Evolutionary conservation across 176 grass and related monocot species (phyloP).

Genomic region (Luzula sylvatica): DNA sequence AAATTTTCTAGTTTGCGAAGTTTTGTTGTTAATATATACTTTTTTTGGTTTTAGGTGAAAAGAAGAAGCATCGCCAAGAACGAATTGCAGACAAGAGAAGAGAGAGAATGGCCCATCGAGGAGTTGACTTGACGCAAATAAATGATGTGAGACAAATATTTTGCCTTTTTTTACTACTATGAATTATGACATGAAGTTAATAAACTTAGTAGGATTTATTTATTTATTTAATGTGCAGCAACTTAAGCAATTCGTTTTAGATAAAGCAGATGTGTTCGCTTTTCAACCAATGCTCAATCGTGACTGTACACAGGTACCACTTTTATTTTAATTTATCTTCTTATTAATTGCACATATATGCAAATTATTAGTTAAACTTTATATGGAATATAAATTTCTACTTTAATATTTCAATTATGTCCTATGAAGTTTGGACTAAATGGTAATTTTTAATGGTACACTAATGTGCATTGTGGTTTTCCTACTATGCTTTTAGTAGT

Average conservation of each 20-base stretch:
- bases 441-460: too few relatives aligned
- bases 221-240: slow-evolving; percentile 43
- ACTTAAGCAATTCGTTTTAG: slow-evolving; percentile 69
- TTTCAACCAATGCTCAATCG: slow-evolving; percentile 77
- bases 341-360: background rate
- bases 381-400: background rate
- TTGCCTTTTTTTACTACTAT: slow-evolving; percentile 1
- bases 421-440: too few relatives aligned
- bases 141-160: slow-evolving; percentile 55
- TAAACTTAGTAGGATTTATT: background rate
- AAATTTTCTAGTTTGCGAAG: background rate
- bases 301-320: slow-evolving; percentile 73
- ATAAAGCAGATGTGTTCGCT: slow-evolving; percentile 57
- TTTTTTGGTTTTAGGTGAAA: slow-evolving; percentile 46
- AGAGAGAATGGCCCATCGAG: slow-evolving; percentile 76
- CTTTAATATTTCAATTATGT: background rate
- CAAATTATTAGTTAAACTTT: slow-evolving; percentile 1
- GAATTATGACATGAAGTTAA: background rate
- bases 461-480: too few relatives aligned
- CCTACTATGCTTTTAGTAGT: too few relatives aligned
- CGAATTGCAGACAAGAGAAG: slow-evolving; percentile 71
- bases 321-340: background rate
- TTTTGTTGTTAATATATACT: background rate
- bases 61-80: slow-evolving; percentile 82
- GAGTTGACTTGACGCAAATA: slow-evolving; percentile 84